Percentiles rank a stretch among this genome's conserved stretches.
phyloP scores from a whole-genome alignment of 228 moss, liverwort and hornwort genomes.

The Sphagnum magellanicum region DNA sequence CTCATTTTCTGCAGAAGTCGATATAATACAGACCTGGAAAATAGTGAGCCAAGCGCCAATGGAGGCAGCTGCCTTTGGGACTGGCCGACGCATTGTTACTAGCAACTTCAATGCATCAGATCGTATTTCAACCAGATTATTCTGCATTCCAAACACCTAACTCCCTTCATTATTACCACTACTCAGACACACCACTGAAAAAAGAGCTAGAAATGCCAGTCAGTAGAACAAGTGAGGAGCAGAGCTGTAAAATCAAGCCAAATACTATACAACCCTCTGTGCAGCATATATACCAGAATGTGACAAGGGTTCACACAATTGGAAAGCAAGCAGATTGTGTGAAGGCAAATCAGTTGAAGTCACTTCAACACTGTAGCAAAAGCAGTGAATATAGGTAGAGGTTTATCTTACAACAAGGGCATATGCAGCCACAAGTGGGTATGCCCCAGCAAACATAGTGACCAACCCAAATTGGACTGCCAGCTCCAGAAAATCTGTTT shows the following conservation, averaged over 20 bases:
- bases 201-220: no score
- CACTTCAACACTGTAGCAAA: not conserved
- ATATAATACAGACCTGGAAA: conserved; percentile 49
- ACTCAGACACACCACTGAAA: no score
- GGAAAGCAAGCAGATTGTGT: no score
- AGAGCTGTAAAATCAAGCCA: no score
- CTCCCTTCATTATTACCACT: no score
- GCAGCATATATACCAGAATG: no score
- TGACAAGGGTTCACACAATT: no score
- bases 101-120: conserved; percentile 89
- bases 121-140: conserved; percentile 85
- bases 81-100: conserved; percentile 72
- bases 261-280: no score
- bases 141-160: conserved; percentile 18
- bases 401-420: conserved; percentile 45
- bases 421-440: conserved; percentile 74
- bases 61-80: conserved; percentile 63
- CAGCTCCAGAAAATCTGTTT: conserved; percentile 86
- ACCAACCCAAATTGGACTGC: conserved; percentile 93
- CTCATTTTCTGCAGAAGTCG: not conserved
- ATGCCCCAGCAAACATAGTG: conserved; percentile 85
- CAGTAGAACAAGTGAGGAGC: no score
- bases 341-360: not conserved
- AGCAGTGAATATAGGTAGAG: no score
- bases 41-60: conserved; percentile 90